Evolutionary conservation across 2,329 filamentous ascomycete genomes (phyloP).

Genomic region (Didymella exigua): DNA sequence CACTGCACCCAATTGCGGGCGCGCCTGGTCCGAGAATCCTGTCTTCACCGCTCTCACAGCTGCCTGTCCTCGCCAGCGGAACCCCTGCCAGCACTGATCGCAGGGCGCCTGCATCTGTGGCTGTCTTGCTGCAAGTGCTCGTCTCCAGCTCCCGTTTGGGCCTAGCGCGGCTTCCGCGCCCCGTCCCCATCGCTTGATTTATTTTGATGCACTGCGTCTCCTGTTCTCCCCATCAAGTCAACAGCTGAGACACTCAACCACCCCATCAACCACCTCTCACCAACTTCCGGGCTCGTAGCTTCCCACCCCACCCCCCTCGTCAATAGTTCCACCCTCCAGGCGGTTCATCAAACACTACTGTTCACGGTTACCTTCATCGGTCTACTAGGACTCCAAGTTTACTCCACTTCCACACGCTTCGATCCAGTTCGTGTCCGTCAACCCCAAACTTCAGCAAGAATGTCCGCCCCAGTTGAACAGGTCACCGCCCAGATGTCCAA

Average conservation of each 20-base stretch:
- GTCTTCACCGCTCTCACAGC: constrained; percentile 14
- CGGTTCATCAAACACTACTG: constrained; percentile 50
- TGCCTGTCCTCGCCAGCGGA: constrained; percentile 9
- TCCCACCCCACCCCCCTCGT: constrained; percentile 59
- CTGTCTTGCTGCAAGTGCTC: constrained; percentile 28
- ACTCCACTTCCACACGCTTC: constrained; percentile 43
- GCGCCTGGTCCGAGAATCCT: neutral
- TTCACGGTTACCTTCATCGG: constrained; percentile 49
- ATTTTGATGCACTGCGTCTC: constrained; percentile 35
- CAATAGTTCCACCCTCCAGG: constrained; percentile 57
- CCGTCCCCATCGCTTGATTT: constrained; percentile 24
- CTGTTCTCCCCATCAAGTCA: constrained; percentile 42
- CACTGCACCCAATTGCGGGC: neutral
- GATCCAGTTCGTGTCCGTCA: constrained; percentile 60
- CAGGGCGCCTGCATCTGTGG: constrained; percentile 16
- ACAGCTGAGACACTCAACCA: constrained; percentile 36
- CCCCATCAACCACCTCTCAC: constrained; percentile 40
- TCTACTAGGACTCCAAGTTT: constrained; percentile 53
- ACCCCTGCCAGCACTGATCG: constrained; percentile 12
- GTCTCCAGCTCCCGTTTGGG: constrained; percentile 34
- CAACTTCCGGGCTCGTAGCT: constrained; percentile 55
- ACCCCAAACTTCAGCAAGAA: constrained; percentile 65
- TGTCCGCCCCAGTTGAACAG: constrained; percentile 85
- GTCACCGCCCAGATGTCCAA: constrained; percentile 73
- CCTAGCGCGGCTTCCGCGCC: constrained; percentile 30